Percentiles rank a stretch among this genome's conserved stretches.
Conservation (phyloP, 192 early-diverging fungal species). For the Coemansia sp. region DNA sequence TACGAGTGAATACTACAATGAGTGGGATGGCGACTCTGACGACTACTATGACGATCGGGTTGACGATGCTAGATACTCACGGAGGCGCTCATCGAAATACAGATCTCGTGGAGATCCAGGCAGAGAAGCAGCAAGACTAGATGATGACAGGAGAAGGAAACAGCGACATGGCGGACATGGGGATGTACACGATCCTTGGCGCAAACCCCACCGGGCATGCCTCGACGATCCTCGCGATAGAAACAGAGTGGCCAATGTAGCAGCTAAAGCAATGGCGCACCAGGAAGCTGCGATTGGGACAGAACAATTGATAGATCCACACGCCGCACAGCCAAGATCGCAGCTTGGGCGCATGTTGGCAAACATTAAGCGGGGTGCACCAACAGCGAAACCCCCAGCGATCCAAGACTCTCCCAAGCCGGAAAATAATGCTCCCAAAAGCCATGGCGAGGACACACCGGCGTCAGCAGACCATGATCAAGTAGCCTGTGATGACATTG, state of each 20-base stretch:
- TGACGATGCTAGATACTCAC: not conserved
- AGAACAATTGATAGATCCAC: not conserved
- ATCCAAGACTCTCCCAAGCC: not conserved
- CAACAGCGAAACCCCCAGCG: not conserved
- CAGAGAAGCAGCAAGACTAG: not conserved
- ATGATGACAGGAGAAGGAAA: not conserved
- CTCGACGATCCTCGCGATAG: conserved; percentile 48
- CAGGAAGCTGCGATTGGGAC: not conserved
- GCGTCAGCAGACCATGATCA: not conserved
- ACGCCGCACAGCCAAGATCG: conserved; percentile 21
- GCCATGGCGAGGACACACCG: not conserved
- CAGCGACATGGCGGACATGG: not conserved
- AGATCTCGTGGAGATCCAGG: not conserved
- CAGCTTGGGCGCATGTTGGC: conserved; percentile 51
- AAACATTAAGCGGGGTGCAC: conserved; percentile 33
- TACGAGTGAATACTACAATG: conserved; percentile 32
- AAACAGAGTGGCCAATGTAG: conserved; percentile 12
- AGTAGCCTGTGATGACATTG: not conserved
- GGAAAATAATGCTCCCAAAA: not conserved
- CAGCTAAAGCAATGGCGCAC: not conserved
- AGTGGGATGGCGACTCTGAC: conserved; percentile 22
- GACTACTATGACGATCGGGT: conserved; percentile 8
- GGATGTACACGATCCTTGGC: not conserved
- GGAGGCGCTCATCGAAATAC: not conserved
- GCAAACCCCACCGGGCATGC: not conserved